Evolutionary conservation across 208 protist species (phyloP).

Genomic region (Trypanosoma platydactyli): DNA sequence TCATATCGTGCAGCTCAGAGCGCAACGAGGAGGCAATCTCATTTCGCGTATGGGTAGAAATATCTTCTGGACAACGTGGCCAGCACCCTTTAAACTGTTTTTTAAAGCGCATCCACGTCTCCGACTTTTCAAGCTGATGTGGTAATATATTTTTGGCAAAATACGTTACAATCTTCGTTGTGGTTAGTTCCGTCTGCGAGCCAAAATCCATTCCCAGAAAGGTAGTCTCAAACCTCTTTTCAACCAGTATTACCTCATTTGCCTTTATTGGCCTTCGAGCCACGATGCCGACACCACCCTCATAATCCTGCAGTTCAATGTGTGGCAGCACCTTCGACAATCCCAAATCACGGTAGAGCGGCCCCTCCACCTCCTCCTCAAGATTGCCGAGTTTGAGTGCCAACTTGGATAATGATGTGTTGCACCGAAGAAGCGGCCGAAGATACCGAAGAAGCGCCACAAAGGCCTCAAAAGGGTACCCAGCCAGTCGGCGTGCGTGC

Average conservation of each 20-base stretch:
- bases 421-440: conserved; percentile 50
- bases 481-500: conserved; percentile 47
- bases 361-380: conserved; percentile 34
- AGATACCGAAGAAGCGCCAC: conserved; percentile 58
- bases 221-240: conserved; percentile 62
- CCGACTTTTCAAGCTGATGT: conserved; percentile 42
- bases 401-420: conserved; percentile 1
- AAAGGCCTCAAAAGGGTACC: conserved; percentile 78
- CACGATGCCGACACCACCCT: conserved; percentile 73
- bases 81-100: conserved; percentile 75
- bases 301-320: conserved; percentile 74
- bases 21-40: conserved; percentile 42
- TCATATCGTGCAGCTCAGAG: conserved; percentile 40
- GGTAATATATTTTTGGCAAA: conserved; percentile 64
- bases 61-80: conserved; percentile 60
- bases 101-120: conserved; percentile 49
- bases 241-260: conserved; percentile 70
- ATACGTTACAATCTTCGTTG: conserved; percentile 51
- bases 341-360: conserved; percentile 53
- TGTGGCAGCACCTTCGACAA: conserved; percentile 50
- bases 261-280: conserved; percentile 56
- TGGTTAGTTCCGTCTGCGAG: conserved; percentile 45
- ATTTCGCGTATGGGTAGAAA: conserved; percentile 46
- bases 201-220: conserved; percentile 49
- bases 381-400: conserved; percentile 7